These are phyloP conservation scores for Acrasis kona DNA, from an alignment of 78 protist genomes.

Conservation along the genomic window DNA sequence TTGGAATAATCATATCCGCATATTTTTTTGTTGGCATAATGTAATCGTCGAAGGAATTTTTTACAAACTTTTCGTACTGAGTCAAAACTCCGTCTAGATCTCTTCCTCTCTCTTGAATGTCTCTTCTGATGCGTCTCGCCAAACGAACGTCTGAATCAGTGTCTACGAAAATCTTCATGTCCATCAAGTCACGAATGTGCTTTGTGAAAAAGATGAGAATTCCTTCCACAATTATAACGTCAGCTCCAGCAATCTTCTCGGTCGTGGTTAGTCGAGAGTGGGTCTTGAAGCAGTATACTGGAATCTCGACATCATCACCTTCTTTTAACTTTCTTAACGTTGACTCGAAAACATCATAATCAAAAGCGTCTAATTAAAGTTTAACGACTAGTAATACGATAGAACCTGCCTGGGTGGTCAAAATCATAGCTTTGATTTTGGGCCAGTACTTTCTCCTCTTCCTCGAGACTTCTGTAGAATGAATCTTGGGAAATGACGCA, in stretches of 20 bases:
- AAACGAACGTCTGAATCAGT: slow-evolving; percentile 14
- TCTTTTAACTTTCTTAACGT: neutral
- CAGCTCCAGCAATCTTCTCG: slow-evolving; percentile 15
- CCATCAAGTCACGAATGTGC: slow-evolving; percentile 16
- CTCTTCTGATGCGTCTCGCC: slow-evolving; percentile 21
- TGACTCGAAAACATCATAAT: neutral
- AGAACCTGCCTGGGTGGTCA: neutral
- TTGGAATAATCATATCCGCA: slow-evolving; percentile 37
- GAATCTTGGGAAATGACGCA: slow-evolving; percentile 17
- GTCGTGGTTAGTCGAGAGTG: slow-evolving; percentile 6
- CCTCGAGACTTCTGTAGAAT: slow-evolving; percentile 12
- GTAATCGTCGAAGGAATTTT: slow-evolving; percentile 13
- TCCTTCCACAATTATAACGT: slow-evolving; percentile 21
- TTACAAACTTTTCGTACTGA: slow-evolving; percentile 34
- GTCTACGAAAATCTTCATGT: slow-evolving; percentile 22
- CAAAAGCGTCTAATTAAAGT: slow-evolving; percentile 28
- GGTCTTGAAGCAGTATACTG: slow-evolving; percentile 20
- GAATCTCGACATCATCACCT: slow-evolving; percentile 15
- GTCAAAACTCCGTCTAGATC: neutral
- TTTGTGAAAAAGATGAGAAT: slow-evolving; percentile 21
- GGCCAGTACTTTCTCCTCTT: neutral
- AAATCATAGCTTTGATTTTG: slow-evolving; percentile 20
- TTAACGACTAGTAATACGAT: neutral
- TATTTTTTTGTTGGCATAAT: slow-evolving; percentile 8
- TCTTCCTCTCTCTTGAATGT: slow-evolving; percentile 24